phyloP scores from a whole-genome alignment of 2,329 filamentous ascomycete genomes.

The Ophiognomonia clavigignenti-juglandacearum region DNA sequence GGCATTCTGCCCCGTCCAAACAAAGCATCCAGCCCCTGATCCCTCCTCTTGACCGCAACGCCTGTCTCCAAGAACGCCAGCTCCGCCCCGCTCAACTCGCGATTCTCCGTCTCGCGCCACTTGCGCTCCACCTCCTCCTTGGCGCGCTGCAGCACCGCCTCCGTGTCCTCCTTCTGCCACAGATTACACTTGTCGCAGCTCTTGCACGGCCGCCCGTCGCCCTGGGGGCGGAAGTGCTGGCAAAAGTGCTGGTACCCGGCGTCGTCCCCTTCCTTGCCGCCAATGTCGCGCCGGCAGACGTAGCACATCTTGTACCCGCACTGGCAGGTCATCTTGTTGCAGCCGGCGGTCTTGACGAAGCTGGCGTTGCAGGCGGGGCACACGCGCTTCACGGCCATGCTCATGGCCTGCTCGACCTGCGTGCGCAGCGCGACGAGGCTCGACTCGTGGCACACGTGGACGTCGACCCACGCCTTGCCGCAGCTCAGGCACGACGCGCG shows the following conservation, averaged over 20 bases:
- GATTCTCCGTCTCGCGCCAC: slow-evolving; percentile 63
- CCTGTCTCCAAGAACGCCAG: slow-evolving; percentile 54
- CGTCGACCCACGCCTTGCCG: slow-evolving; percentile 76
- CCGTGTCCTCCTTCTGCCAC: slow-evolving; percentile 70
- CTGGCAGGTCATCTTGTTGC: slow-evolving; percentile 93
- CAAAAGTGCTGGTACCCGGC: slow-evolving; percentile 94
- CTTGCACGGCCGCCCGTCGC: slow-evolving; percentile 64
- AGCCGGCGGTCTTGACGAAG: slow-evolving; percentile 90
- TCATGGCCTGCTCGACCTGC: slow-evolving; percentile 88
- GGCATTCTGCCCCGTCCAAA: slow-evolving; percentile 31
- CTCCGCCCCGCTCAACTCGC: slow-evolving; percentile 50
- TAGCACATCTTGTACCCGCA: slow-evolving; percentile 99
- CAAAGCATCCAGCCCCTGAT: slow-evolving; percentile 26
- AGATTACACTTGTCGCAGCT: slow-evolving; percentile 81
- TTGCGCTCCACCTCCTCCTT: slow-evolving; percentile 66
- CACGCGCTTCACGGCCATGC: slow-evolving; percentile 88
- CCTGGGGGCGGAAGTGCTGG: slow-evolving; percentile 84
- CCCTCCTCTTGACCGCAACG: slow-evolving; percentile 28
- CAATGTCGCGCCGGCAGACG: slow-evolving; percentile 76
- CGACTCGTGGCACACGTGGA: slow-evolving; percentile 86
- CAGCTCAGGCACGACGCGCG: slow-evolving; percentile 77
- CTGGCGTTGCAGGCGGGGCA: slow-evolving; percentile 87
- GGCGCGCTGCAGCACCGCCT: slow-evolving; percentile 62
- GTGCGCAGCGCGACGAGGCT: slow-evolving; percentile 77
- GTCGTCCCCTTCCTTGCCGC: slow-evolving; percentile 34